Percentiles rank a stretch among this genome's conserved stretches.
Conservation (phyloP, 371 early-diverging fungal species). For the Mortierella sp. region DNA sequence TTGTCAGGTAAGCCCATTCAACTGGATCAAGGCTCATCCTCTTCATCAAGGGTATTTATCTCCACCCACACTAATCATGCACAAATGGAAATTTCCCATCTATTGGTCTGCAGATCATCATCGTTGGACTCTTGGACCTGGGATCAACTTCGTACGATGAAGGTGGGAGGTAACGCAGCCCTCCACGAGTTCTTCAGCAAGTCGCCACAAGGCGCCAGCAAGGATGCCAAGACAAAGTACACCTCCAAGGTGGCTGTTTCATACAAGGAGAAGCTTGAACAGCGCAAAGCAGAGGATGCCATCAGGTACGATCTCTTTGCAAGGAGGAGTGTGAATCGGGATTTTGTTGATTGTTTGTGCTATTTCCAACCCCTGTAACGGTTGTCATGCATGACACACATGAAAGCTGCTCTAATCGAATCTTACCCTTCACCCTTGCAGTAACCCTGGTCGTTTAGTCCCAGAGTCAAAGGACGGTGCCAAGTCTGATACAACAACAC, state of each 20-base stretch:
- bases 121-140: constrained; percentile 92
- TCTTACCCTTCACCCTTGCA: not conserved
- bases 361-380: constrained; percentile 18
- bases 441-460: constrained; percentile 47
- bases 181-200: constrained; percentile 85
- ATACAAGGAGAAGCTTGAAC: constrained; percentile 85
- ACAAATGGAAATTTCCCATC: not conserved
- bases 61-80: too few species aligned
- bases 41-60: not conserved
- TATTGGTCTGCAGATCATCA: constrained; percentile 71
- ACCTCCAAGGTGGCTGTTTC: constrained; percentile 77
- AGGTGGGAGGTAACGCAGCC: constrained; percentile 85
- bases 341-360: constrained; percentile 25
- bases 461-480: constrained; percentile 25
- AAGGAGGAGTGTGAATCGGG: constrained; percentile 65
- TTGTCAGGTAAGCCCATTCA: constrained; percentile 79
- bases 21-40: not conserved
- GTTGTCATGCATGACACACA: constrained; percentile 8
- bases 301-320: constrained; percentile 61
- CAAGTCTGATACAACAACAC: constrained; percentile 20
- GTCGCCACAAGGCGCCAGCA: constrained; percentile 52
- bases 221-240: constrained; percentile 89
- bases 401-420: not conserved
- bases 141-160: constrained; percentile 95
- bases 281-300: constrained; percentile 84